These are phyloP conservation scores for Posidonia oceanica DNA, from an alignment of 116 monocot genomes.

Conservation along the genomic window DNA sequence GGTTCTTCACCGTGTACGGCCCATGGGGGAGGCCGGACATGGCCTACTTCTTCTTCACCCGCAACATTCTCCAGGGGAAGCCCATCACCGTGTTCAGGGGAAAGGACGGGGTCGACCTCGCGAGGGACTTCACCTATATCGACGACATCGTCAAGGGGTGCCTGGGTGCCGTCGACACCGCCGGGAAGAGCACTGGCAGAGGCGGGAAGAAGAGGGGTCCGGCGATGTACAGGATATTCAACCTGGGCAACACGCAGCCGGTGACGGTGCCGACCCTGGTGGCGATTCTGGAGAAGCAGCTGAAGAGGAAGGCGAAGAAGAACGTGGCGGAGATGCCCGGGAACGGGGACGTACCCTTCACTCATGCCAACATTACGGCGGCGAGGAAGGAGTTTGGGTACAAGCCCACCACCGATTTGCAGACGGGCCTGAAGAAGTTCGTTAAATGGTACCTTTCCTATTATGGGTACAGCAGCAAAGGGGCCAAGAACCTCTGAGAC, in stretches of 20 bases:
- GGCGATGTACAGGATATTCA: slow-evolving; percentile 55
- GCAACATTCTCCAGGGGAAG: slow-evolving; percentile 60
- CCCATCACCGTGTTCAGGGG: slow-evolving; percentile 53
- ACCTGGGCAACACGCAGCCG: slow-evolving; percentile 61
- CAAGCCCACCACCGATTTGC: slow-evolving; percentile 36
- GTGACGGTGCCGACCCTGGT: slow-evolving; percentile 57
- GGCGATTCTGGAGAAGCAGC: slow-evolving; percentile 32
- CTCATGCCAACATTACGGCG: slow-evolving; percentile 52
- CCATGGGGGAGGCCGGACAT: slow-evolving; percentile 69
- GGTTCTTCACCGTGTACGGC: slow-evolving; percentile 69
- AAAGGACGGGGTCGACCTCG: slow-evolving; percentile 37
- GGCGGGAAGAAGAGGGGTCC: slow-evolving; percentile 34
- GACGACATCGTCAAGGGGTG: slow-evolving; percentile 66
- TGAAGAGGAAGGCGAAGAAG: slow-evolving; percentile 49
- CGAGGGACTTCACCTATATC: slow-evolving; percentile 63
- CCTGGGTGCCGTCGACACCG: slow-evolving; percentile 38
- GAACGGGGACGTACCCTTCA: slow-evolving; percentile 63
- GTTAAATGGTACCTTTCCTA: slow-evolving; percentile 42
- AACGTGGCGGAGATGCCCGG: slow-evolving; percentile 62
- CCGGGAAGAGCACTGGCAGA: slow-evolving; percentile 40
- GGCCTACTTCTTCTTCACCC: slow-evolving; percentile 67
- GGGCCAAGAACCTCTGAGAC: neutral
- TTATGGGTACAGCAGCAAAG: slow-evolving; percentile 24
- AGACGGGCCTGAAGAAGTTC: slow-evolving; percentile 37
- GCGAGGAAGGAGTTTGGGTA: slow-evolving; percentile 43